phyloP scores from a whole-genome alignment of 768 basidiomycete genomes.

The Mycena polygramma region DNA sequence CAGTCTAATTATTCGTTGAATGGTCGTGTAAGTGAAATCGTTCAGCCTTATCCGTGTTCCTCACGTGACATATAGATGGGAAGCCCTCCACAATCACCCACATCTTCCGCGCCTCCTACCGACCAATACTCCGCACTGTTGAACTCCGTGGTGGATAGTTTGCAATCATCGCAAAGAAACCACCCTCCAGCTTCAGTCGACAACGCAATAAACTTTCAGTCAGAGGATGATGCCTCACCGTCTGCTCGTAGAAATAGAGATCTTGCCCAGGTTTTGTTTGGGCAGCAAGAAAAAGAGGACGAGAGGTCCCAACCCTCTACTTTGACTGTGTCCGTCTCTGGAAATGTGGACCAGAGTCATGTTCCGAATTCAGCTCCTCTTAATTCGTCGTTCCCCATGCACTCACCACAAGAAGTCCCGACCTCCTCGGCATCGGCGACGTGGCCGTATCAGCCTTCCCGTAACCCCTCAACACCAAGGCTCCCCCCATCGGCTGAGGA shows the following conservation, averaged over 20 bases:
- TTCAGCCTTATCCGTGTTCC: constrained; percentile 27
- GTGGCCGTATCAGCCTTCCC: constrained; percentile 52
- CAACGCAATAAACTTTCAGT: constrained; percentile 36
- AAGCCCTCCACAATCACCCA: constrained; percentile 66
- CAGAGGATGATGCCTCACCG: constrained; percentile 56
- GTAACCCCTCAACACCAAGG: constrained; percentile 59
- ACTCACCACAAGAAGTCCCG: constrained; percentile 43
- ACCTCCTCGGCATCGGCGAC: constrained; percentile 41
- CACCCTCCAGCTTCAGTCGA: constrained; percentile 36
- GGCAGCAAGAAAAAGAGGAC: constrained; percentile 53
- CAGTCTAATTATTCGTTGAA: constrained; percentile 79
- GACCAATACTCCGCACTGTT: constrained; percentile 73
- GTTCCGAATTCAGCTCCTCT: constrained; percentile 36
- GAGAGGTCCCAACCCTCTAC: constrained; percentile 40
- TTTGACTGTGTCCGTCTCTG: constrained; percentile 34
- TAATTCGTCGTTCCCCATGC: constrained; percentile 36
- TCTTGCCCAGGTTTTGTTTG: constrained; percentile 84
- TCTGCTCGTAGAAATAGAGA: constrained; percentile 77
- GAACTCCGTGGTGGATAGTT: constrained; percentile 69
- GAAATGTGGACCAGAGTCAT: constrained; percentile 5
- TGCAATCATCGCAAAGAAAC: constrained; percentile 53
- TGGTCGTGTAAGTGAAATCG: constrained; percentile 58
- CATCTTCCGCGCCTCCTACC: constrained; percentile 47
- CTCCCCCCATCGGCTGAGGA: constrained; percentile 60
- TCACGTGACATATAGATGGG: constrained; percentile 58